These are phyloP conservation scores for Chenopodium quinoa DNA, from an alignment of 148 eudicot species.

Conservation along the genomic window DNA sequence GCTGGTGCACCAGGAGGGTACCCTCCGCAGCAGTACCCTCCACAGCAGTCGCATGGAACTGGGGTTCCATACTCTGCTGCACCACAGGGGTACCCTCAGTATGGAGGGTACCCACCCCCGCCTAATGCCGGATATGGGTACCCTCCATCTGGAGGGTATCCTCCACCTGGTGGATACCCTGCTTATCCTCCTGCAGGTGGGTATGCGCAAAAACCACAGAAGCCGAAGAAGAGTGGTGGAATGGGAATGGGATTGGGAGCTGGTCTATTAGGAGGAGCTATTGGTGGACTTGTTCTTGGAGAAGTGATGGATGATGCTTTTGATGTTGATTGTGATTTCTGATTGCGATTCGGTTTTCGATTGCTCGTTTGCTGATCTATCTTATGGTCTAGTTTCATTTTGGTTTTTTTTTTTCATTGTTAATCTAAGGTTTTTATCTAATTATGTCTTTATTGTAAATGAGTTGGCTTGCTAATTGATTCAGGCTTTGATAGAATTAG, in stretches of 20 bases:
- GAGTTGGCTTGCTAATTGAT: conserved; percentile 9
- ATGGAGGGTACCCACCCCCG: conserved; percentile 21
- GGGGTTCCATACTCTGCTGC: not conserved
- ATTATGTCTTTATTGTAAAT: not conserved
- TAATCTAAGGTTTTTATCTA: not conserved
- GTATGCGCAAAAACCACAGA: conserved; percentile 32
- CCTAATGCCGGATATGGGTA: conserved; percentile 15
- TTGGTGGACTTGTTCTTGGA: conserved; percentile 49
- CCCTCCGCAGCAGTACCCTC: conserved; percentile 7
- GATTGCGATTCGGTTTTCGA: not conserved
- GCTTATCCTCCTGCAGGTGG: conserved; percentile 24
- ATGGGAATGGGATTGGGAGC: conserved; percentile 48
- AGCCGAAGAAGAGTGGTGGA: conserved; percentile 30
- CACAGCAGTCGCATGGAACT: too few relatives aligned
- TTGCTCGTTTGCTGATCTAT: not conserved
- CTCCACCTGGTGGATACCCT: conserved; percentile 14
- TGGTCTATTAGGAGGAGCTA: conserved; percentile 48
- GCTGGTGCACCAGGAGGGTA: not conserved
- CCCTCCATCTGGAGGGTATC: conserved; percentile 34
- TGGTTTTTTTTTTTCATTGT: not conserved
- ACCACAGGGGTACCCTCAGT: conserved; percentile 14
- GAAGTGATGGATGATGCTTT: conserved; percentile 40
- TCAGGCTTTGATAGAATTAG: not conserved
- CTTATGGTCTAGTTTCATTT: not conserved
- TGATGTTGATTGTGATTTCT: conserved; percentile 33